Evolutionary conservation across 2,329 filamentous ascomycete genomes (phyloP), one percentile per base, ranked within the genome.

Genomic region (Penicillium sclerotiorum): DNA sequence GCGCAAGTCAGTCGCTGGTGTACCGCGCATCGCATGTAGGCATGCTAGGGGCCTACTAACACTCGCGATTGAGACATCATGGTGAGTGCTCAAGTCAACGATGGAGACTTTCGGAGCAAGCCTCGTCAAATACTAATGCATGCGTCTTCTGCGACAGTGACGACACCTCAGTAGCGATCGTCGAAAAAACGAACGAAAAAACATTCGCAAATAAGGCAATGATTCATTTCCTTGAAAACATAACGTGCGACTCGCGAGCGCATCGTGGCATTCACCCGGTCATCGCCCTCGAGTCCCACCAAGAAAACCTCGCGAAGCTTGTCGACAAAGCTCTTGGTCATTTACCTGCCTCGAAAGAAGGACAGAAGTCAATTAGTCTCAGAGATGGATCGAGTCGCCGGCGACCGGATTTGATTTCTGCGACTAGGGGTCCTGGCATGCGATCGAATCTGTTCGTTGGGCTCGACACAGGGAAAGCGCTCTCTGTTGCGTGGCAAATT

Each of bases 391-490:
- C 55, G 20, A 43, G 59, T 9, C 75, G 73, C 42, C 69, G 70
- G 55, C 79, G 81, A 35, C 90, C 90, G 0, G 89, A 96, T 72
- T 88, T 96, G 55, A 79, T 99, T n/a, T 84, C 89, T 6, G 92
- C 89, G 13, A 97, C 94, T 6, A 82, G 93, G 48, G 94, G 94
- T 0, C 94, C 94, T 0, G 94, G 94, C 17, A 96, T 96, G 89
- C 76, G 82, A 23, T 80, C 87, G 5, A 90, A 89, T 61, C 78
- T 99, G 23, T 80, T 84, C 17, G 84, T 87, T 13, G 94, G 94
- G 0, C 70, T 97, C 9, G 86, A 90, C 65, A 86, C 85, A 18
- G 94, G 90, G 15, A 97, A 97, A 71, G 94, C 91, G 0, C 79
- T 97, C 17, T 85, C 92, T 0, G 78, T 89, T 17, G 91, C 90